Base-by-base conservation (phyloP, 2,329 filamentous ascomycete species). In the Venturia pyrina region DNA sequence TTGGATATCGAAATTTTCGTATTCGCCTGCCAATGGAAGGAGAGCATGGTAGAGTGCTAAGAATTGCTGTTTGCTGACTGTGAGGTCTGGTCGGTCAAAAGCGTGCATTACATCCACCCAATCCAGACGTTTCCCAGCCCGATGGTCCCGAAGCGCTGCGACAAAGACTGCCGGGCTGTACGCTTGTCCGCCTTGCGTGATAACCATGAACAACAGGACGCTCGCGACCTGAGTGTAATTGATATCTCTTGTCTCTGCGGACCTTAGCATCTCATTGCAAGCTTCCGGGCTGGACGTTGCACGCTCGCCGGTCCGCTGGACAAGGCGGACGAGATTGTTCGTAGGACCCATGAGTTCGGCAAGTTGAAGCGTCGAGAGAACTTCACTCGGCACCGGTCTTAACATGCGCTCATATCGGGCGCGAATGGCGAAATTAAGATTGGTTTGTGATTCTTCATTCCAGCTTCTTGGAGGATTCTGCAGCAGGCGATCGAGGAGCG, bases 401-500 rank as follows among this genome's bases (percentile, higher is more conserved):
- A 44, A 63, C 19, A 64, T 44, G 41, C 67, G 82, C 32, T 85
- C 80, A 75, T 89, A 93, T 69, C 89, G 84, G 67, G 87, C 81
- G 70, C 83, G 83, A 65, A 88, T 82, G 69, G 87, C 89, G 73
- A 85, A 83, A 59, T 81, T 79, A 50, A 88, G 82, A 72, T 92
- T 89, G 69, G 87, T 82, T 72, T 89, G 87, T 66, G 85, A 87
- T 64, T 87, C 83, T 65, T 91, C 86, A 72, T 89, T 90, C 79
- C 96, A 96, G 75, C 89, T 91, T 34, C 89, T 90, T 40, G 92
- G 91, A 63, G 93, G 91, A 71, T 93, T 88, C 76, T 95, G 88
- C 65, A 96, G 87, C 71, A 96, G 89, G 70, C 91, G 89, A 75
- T 96, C 91, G 75, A 97, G 82, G 67, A 96, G 88, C 67, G 88